Evolutionary conservation across 208 protist species (phyloP), one percentile per base, ranked within the genome.

Genomic region (Angomonas desouzai): DNA sequence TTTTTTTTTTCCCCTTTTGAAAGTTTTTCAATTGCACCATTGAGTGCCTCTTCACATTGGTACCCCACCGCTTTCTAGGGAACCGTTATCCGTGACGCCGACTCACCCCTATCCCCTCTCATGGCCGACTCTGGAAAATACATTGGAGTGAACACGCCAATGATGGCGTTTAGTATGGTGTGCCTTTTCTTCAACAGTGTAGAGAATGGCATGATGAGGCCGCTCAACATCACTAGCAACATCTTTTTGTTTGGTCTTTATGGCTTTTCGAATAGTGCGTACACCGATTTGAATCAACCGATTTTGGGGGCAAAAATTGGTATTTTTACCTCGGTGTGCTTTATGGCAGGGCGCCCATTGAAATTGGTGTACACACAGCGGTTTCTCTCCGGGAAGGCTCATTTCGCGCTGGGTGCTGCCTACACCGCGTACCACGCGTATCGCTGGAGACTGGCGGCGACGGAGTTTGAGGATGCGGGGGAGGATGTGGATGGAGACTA

Each of bases 111-210:
- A 40, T 13, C 36, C 13, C 13, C 6, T 13, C 48, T 53, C 18
- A 20, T 53, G 20, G 4, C 18, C 6, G 18, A 27, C 9, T 53
- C 20, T 63, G 47, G 3, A 70, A 34, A 32, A 74, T 71, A 9
- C 74, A 74, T 51, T 60, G 71, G 20, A 89, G 29, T 80, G 22
- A 94, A 93, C 69, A 87, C 81, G 2, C 87, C 87, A 13, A 63
- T 93, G 38, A 73, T 89, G 29, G 77, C 61, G 27, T 43, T 93
- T 27, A 84, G 74, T 59, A 59, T 55, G 4, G 29, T 74, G 29
- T 90, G 83, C 2, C 30, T 87, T 6, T 40, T 87, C 0, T 93
- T 93, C 64, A 94, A 94, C 73, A 81, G 70, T 47, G 76, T 91
- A n/a, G 59, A 76, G 53, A 75, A 81, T 47, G 83, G 82, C 29